Conservation (phyloP, 225 moss, liverwort and hornwort species). For the Polytrichum formosum region DNA sequence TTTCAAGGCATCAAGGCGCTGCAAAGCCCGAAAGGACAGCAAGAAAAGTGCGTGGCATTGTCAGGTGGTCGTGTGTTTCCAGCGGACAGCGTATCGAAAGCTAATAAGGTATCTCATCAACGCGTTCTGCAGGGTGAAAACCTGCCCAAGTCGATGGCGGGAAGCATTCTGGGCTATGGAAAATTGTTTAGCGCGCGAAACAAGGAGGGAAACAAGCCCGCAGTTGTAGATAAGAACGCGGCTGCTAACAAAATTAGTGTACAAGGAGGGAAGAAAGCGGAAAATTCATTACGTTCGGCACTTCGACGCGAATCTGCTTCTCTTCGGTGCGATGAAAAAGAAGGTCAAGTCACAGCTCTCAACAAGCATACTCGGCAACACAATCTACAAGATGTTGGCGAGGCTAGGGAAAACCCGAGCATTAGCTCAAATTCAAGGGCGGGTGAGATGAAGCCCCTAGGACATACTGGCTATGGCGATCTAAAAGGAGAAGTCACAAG, state of each 20-base stretch:
- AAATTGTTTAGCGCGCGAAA: conserved; percentile 9
- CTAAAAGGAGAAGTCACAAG: not conserved
- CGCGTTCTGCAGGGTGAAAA: conserved; percentile 2
- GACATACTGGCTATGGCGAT: not conserved
- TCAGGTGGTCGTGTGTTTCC: conserved; percentile 19
- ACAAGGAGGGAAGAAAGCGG: conserved; percentile 7
- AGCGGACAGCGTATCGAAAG: conserved; percentile 15
- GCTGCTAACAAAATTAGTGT: conserved; percentile 15
- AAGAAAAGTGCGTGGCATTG: conserved; percentile 15
- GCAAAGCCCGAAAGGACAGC: conserved; percentile 12
- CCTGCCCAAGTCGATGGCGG: conserved; percentile 13
- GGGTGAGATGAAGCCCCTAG: too few relatives aligned
- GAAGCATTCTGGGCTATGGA: conserved; percentile 19
- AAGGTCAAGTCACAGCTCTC: not conserved
- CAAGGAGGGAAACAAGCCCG: conserved; percentile 20
- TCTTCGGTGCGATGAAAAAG: not conserved
- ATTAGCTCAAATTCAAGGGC: not conserved
- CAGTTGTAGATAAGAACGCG: conserved; percentile 18
- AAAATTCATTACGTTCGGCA: conserved; percentile 15
- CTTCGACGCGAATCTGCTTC: conserved; percentile 12
- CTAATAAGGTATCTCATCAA: not conserved
- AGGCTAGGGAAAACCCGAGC: conserved; percentile 6
- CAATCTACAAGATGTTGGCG: conserved; percentile 22
- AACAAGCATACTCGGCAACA: conserved; percentile 10
- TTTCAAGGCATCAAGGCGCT: conserved; percentile 15